A percentile compares a stretch with the other conserved stretches of the same genome.
Conservation (phyloP, 2,329 filamentous ascomycete species). For the Mycosphaerella arachidis region DNA sequence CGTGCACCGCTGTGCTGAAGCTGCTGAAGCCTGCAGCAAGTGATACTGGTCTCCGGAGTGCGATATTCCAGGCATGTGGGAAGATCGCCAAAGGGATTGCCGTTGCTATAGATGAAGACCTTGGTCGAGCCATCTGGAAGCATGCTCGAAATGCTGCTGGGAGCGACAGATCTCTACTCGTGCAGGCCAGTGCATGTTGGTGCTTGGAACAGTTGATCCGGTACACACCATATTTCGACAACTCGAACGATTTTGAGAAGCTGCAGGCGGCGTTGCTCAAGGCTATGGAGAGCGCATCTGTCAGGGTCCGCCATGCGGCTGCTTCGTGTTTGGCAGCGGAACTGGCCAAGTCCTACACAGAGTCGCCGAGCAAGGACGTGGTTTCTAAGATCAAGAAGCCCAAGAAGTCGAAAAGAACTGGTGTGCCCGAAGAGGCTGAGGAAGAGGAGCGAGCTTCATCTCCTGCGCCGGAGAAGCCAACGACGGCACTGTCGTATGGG, state of each 20-base stretch:
- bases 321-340: conserved; percentile 78
- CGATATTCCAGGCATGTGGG: conserved; percentile 68
- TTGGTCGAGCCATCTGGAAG: conserved; percentile 92
- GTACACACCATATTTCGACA: conserved; percentile 77
- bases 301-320: conserved; percentile 75
- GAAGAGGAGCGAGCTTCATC: conserved; percentile 73
- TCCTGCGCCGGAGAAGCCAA: conserved; percentile 67
- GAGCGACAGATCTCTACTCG: conserved; percentile 76
- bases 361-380: conserved; percentile 48
- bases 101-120: conserved; percentile 72
- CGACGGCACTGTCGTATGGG: conserved; percentile 66
- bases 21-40: conserved; percentile 72
- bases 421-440: conserved; percentile 54
- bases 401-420: conserved; percentile 69
- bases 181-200: conserved; percentile 72
- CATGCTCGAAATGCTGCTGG: conserved; percentile 72
- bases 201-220: conserved; percentile 71
- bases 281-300: conserved; percentile 71
- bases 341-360: conserved; percentile 76
- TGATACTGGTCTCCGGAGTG: conserved; percentile 76
- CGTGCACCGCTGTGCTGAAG: conserved; percentile 68
- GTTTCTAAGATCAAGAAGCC: conserved; percentile 61
- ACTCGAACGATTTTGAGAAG: conserved; percentile 84
- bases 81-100: conserved; percentile 74
- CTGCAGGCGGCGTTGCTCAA: conserved; percentile 80